A percentile compares a stretch with the other conserved stretches of the same genome.
Conservation (phyloP, 345 rosid species). For the Eucalyptus polyanthemos region DNA sequence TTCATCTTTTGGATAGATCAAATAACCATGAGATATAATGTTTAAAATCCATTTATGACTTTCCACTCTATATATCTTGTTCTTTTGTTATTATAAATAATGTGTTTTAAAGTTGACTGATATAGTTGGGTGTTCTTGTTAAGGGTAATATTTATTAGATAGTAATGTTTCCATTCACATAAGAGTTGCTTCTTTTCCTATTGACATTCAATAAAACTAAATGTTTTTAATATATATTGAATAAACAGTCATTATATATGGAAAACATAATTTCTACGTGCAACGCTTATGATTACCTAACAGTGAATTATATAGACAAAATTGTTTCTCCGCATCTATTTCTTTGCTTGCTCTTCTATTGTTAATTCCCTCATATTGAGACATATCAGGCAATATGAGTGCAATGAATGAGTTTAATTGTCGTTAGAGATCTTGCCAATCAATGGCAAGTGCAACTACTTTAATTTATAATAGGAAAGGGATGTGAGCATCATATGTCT, state of each 20-base stretch:
- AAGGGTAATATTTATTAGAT: not conserved
- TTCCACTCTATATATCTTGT: not conserved
- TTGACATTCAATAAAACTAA: too few relatives aligned
- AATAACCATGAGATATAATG: not conserved
- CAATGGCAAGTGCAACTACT: not conserved
- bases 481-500: not conserved
- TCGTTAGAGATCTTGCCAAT: not conserved
- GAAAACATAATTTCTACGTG: not conserved
- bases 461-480: not conserved
- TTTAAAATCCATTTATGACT: not conserved
- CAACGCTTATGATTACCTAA: accelerated
- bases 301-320: not conserved
- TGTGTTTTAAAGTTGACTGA: accelerated
- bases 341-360: not conserved
- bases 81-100: not conserved
- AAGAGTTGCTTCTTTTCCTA: too few relatives aligned
- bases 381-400: not conserved
- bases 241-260: not conserved
- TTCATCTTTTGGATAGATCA: not conserved
- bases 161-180: not conserved
- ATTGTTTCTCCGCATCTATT: not conserved
- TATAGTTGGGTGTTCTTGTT: not conserved
- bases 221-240: not conserved
- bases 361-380: not conserved
- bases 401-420: not conserved